These are phyloP conservation scores for Zymoseptoria crescenta DNA, from an alignment of 2,329 filamentous ascomycete species.

Conservation along the genomic window DNA sequence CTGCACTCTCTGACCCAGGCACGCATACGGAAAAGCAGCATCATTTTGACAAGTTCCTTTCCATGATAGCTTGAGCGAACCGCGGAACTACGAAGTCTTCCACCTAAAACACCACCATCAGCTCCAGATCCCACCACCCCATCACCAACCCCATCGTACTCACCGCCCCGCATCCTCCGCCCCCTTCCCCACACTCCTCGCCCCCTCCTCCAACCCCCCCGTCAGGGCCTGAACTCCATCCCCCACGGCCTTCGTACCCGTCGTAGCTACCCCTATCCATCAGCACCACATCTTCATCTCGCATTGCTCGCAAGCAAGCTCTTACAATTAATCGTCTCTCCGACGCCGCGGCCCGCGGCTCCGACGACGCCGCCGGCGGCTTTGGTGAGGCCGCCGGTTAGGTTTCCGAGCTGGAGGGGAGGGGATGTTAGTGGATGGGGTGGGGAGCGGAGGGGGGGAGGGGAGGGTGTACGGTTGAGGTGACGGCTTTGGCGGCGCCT, in stretches of 20 bases:
- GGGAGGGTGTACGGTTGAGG: conserved; percentile 24
- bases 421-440: neutral
- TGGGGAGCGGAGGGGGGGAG: neutral
- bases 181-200: conserved; percentile 36
- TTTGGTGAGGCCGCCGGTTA: conserved; percentile 46
- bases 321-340: conserved; percentile 38
- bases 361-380: conserved; percentile 48
- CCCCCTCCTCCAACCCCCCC: conserved; percentile 39
- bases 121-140: too few species aligned
- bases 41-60: too few species aligned
- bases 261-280: conserved; percentile 24
- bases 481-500: conserved; percentile 27
- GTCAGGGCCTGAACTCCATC: conserved; percentile 37
- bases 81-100: too few species aligned
- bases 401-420: conserved; percentile 42
- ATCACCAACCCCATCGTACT: neutral
- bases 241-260: conserved; percentile 38
- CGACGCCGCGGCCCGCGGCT: conserved; percentile 37
- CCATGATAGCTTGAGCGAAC: too few species aligned
- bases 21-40: too few species aligned
- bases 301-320: neutral
- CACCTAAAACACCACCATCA: too few species aligned
- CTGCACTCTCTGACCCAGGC: too few species aligned
- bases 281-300: neutral
- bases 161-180: conserved; percentile 42